phyloP scores from a whole-genome alignment of 352 stramenopile species.

The Plasmopara muralis region DNA sequence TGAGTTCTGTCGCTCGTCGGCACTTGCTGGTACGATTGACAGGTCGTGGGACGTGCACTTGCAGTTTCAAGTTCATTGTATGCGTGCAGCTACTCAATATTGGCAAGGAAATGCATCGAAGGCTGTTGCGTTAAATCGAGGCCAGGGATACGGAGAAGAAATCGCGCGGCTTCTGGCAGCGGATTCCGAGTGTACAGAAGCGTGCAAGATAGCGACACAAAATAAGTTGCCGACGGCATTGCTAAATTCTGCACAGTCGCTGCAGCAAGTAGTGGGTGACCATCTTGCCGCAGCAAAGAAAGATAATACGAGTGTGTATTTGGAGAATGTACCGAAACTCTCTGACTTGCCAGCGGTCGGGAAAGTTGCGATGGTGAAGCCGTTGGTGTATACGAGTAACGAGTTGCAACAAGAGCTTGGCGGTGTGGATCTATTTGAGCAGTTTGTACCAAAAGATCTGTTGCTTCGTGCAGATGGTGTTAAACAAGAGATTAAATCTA shows the following conservation, averaged over 20 bases:
- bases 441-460: conserved; percentile 55
- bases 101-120: conserved; percentile 71
- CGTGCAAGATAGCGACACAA: conserved; percentile 48
- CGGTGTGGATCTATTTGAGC: conserved; percentile 59
- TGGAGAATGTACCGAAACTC: conserved; percentile 64
- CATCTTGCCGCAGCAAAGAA: conserved; percentile 52
- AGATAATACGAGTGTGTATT: conserved; percentile 78
- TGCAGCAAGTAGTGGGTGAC: conserved; percentile 55
- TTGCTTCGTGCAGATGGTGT: conserved; percentile 36
- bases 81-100: conserved; percentile 69
- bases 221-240: conserved; percentile 57
- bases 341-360: conserved; percentile 46
- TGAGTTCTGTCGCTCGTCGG: conserved; percentile 48
- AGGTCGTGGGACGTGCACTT: conserved; percentile 60
- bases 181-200: conserved; percentile 48
- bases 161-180: conserved; percentile 54
- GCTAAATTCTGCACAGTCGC: conserved; percentile 41
- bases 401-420: conserved; percentile 50
- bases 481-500: conserved; percentile 40
- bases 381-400: conserved; percentile 35
- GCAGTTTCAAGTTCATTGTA: conserved; percentile 62
- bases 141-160: conserved; percentile 70
- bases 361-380: conserved; percentile 66
- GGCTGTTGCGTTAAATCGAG: conserved; percentile 38
- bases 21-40: conserved; percentile 45